Conservation (phyloP, 495 filamentous ascomycete genomes). For the Xylaria scruposa region DNA sequence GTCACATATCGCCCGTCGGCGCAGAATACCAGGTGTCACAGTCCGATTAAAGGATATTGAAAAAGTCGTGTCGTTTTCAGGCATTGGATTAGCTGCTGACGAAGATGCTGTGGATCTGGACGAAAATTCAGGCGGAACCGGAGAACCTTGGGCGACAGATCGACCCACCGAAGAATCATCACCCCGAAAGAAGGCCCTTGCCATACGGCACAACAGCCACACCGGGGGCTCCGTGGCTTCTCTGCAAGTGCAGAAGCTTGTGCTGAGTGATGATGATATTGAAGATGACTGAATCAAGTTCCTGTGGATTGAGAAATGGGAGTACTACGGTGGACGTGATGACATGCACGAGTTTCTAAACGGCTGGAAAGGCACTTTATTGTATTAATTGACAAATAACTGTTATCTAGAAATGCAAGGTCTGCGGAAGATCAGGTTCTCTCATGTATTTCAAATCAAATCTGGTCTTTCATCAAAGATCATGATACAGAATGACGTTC, state of each 20-base stretch:
- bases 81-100: slow-evolving; percentile 51
- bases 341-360: not conserved
- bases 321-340: not conserved
- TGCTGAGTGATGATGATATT: slow-evolving; percentile 95
- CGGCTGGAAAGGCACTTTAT: not conserved
- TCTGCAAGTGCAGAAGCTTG: slow-evolving; percentile 64
- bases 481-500: not conserved
- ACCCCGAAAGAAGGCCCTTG: slow-evolving; percentile 48
- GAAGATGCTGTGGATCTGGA: slow-evolving; percentile 57
- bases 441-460: not conserved
- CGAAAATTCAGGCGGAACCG: slow-evolving; percentile 49
- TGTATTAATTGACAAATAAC: not conserved
- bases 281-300: slow-evolving; percentile 69
- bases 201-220: slow-evolving; percentile 38
- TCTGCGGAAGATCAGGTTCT: not conserved
- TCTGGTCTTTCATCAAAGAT: not conserved
- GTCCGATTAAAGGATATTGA: slow-evolving; percentile 61
- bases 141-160: slow-evolving; percentile 65
- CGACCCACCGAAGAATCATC: slow-evolving; percentile 54
- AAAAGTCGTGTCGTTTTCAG: slow-evolving; percentile 70
- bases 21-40: slow-evolving; percentile 36
- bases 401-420: not conserved
- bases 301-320: not conserved
- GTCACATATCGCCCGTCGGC: slow-evolving; percentile 62
- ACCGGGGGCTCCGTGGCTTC: slow-evolving; percentile 30